phyloP scores from a whole-genome alignment of 129 eudicot genomes.

The Escallonia herrerae region DNA sequence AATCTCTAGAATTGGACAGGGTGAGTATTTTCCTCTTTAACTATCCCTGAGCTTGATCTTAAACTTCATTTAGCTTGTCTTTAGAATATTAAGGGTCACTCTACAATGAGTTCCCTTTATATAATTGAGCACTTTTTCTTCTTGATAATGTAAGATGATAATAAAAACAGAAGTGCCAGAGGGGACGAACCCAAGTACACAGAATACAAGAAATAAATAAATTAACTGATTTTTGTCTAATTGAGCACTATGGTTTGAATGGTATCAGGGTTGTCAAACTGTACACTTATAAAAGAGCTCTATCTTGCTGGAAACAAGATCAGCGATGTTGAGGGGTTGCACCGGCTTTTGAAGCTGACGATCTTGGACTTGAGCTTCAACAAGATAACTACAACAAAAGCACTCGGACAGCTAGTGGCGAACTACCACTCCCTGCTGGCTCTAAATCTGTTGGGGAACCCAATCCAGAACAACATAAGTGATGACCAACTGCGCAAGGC shows the following conservation, averaged over 20 bases:
- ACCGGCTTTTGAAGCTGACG: conserved; percentile 68
- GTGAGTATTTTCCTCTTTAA: conserved; percentile 22
- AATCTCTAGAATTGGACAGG: conserved; percentile 80
- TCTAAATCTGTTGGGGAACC: conserved; percentile 74
- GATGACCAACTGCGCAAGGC: conserved; percentile 73
- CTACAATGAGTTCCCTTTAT: too few species aligned
- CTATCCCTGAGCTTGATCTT: neutral
- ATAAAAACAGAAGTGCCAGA: too few species aligned
- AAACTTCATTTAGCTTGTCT: too few species aligned
- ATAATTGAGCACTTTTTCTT: too few species aligned
- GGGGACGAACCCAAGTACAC: too few species aligned
- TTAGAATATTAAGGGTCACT: too few species aligned
- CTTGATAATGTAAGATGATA: too few species aligned
- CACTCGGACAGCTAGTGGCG: conserved; percentile 85
- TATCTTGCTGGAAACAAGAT: conserved; percentile 88
- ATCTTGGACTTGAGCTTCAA: conserved; percentile 86
- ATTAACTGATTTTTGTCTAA: neutral
- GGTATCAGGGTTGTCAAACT: conserved; percentile 64
- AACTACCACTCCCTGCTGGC: conserved; percentile 70
- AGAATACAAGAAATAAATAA: too few species aligned
- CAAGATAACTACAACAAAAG: conserved; percentile 78
- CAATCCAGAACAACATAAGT: conserved; percentile 59
- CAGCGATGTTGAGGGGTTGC: conserved; percentile 79
- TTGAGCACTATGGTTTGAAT: neutral
- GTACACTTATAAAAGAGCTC: conserved; percentile 69